Evolutionary conservation across 257 asterid species (phyloP).

Genomic region (Ilex aquifolium): DNA sequence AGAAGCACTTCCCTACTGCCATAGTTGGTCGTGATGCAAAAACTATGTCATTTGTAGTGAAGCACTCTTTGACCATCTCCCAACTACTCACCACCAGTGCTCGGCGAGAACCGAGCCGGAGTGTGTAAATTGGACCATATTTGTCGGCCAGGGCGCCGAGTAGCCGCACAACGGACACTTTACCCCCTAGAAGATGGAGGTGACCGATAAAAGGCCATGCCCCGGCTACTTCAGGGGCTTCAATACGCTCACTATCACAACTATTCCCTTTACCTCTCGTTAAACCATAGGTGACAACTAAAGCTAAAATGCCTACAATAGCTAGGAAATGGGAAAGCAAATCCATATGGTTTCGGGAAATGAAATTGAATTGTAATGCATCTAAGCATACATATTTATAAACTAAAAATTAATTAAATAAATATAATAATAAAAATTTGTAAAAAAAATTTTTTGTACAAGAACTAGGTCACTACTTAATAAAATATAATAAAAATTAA

Average conservation of each 20-base stretch:
- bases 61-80: slow-evolving; percentile 16
- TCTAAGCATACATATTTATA: too few species aligned
- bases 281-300: slow-evolving; percentile 1
- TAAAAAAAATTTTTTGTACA: too few species aligned
- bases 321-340: not conserved
- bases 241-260: not conserved
- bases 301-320: slow-evolving; percentile 4
- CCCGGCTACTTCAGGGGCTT: slow-evolving; percentile 20
- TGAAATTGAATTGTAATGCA: not conserved
- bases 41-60: slow-evolving; percentile 18
- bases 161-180: not conserved
- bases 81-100: slow-evolving; percentile 19
- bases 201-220: slow-evolving; percentile 37
- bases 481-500: too few species aligned
- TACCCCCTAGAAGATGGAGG: slow-evolving; percentile 18
- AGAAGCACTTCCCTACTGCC: slow-evolving; percentile 12
- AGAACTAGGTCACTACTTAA: too few species aligned
- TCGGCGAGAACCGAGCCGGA: slow-evolving; percentile 12
- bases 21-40: slow-evolving; percentile 16
- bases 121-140: slow-evolving; percentile 9
- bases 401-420: too few species aligned
- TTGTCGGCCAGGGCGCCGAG: slow-evolving; percentile 6
- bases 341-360: slow-evolving; percentile 11
- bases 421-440: too few species aligned
- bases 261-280: not conserved